Base-by-base conservation (phyloP, 352 stramenopile genomes). In the Phytophthora podocarpi region DNA sequence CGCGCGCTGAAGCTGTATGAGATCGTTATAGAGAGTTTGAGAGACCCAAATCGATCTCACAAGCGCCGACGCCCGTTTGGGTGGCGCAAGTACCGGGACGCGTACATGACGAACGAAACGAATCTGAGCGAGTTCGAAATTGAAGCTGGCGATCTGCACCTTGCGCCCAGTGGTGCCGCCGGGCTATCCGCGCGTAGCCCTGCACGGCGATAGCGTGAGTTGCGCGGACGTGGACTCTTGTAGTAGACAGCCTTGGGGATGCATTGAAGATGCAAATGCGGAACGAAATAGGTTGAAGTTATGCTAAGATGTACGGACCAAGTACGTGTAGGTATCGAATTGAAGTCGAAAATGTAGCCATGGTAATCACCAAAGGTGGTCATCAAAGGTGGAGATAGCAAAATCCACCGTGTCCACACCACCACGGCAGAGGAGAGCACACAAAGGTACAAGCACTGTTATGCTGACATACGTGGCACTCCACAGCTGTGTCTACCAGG, bases 51-150 rank as follows among this genome's bases (percentile, higher is more conserved):
- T 21, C 24, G 60, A 21, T 57, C 50, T 26, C 39, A 27, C 30
- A 62, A 67, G n/a, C 67, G 67, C 2, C 56, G 41, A 51, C 40
- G 32, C 1, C 63, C 67, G 3, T 76, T 60, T 53, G 49, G 52
- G 0, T 74, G 66, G 66, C 31, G 51, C 31, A 53, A 63, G 35
- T 46, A 30, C 16, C 27, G 51, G 0, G 61, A 71, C 30, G 55
- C 60, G 4, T 74, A 74, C 50, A 55, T 52, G 36, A 52, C 23
- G 20, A 74, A 74, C 50, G 59, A 66, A 43, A 74, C 61, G 20
- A 74, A 71, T 35, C 54, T 85, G 9, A 69, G 74, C 21, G 80
- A 87, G 40, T 90, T 90, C 27, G 67, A 87, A 54, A 85, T 90
- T 28, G 74, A 87, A 16, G 78, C 80, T 12, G 76, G 80, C 15